These are phyloP conservation scores for Fusarium sp. DNA, from an alignment of 2,329 filamentous ascomycete genomes.

Conservation along the genomic window DNA sequence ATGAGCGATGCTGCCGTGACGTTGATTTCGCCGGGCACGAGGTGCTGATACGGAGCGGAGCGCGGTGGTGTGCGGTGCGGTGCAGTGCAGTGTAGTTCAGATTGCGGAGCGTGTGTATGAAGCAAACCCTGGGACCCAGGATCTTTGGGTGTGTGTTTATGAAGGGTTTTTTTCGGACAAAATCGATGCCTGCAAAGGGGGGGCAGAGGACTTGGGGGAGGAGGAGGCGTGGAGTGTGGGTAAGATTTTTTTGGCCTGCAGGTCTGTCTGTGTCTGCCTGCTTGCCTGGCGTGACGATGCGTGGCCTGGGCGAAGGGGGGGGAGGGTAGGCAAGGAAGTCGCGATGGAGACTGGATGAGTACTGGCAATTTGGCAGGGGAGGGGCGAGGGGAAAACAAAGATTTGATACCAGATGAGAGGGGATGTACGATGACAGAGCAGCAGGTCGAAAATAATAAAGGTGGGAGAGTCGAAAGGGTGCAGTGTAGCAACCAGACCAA, in stretches of 20 bases:
- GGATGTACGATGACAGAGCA: constrained; percentile 29
- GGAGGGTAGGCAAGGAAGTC: constrained; percentile 45
- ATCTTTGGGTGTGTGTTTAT: constrained; percentile 57
- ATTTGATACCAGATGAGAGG: constrained; percentile 18
- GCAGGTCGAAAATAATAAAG: constrained; percentile 7
- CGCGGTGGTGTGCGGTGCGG: constrained; percentile 38
- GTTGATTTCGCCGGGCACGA: constrained; percentile 40
- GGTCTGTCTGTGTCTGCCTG: constrained; percentile 19
- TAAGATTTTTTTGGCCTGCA: neutral
- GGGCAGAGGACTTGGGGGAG: constrained; percentile 43
- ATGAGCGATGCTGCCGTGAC: constrained; percentile 34
- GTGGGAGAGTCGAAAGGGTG: constrained; percentile 39
- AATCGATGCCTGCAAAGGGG: too few relatives aligned
- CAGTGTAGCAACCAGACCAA: constrained; percentile 15
- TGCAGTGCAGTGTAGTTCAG: constrained; percentile 44
- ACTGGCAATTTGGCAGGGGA: constrained; percentile 26
- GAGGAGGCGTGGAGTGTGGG: constrained; percentile 55
- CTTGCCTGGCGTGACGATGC: constrained; percentile 36
- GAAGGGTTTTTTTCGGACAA: too few relatives aligned
- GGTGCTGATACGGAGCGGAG: constrained; percentile 43
- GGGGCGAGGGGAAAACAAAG: constrained; percentile 47
- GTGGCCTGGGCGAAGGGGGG: constrained; percentile 15
- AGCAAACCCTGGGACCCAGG: constrained; percentile 48
- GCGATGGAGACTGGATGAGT: constrained; percentile 5
- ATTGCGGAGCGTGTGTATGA: constrained; percentile 47